Percentiles rank a stretch among this genome's conserved stretches.
phyloP scores from a whole-genome alignment of 768 basidiomycete species.

The Scleroderma bovista region DNA sequence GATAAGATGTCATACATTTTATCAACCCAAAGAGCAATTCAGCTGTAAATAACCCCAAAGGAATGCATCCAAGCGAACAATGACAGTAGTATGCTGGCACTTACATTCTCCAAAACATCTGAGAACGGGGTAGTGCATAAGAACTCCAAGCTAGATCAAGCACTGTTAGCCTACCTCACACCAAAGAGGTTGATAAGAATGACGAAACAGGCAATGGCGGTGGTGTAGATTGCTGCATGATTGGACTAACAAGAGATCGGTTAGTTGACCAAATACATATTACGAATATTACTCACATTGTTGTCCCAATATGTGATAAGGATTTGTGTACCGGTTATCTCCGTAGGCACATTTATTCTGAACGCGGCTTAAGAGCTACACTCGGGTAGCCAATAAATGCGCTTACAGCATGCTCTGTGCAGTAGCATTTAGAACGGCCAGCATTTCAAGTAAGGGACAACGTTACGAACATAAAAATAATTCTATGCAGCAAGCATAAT shows the following conservation, averaged over 20 bases:
- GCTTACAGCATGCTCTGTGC: slow-evolving; percentile 7
- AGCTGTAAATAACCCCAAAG: slow-evolving; percentile 30
- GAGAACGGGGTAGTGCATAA: slow-evolving; percentile 8
- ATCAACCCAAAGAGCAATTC: slow-evolving; percentile 65
- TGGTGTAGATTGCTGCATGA: slow-evolving; percentile 53
- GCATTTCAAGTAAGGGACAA: not conserved
- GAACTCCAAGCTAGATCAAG: not conserved
- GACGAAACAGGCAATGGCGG: slow-evolving; percentile 50
- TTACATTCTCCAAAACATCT: slow-evolving; percentile 64
- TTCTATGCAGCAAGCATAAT: slow-evolving; percentile 28
- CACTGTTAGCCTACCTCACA: slow-evolving; percentile 38
- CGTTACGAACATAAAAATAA: slow-evolving; percentile 47
- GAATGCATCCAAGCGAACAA: not conserved
- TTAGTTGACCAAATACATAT: not conserved
- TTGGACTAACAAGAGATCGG: slow-evolving; percentile 26
- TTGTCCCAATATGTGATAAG: slow-evolving; percentile 70
- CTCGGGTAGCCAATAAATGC: not conserved
- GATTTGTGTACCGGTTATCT: slow-evolving; percentile 67
- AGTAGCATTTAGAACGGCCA: not conserved
- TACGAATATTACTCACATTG: slow-evolving; percentile 35
- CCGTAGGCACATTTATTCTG: slow-evolving; percentile 65
- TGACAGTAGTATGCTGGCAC: slow-evolving; percentile 1
- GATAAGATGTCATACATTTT: slow-evolving; percentile 41
- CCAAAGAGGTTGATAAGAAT: slow-evolving; percentile 65
- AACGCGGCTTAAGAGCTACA: not conserved